These are phyloP conservation scores for Suhomyces choctaworum DNA, from an alignment of 1,139 yeast species.

Conservation along the genomic window DNA sequence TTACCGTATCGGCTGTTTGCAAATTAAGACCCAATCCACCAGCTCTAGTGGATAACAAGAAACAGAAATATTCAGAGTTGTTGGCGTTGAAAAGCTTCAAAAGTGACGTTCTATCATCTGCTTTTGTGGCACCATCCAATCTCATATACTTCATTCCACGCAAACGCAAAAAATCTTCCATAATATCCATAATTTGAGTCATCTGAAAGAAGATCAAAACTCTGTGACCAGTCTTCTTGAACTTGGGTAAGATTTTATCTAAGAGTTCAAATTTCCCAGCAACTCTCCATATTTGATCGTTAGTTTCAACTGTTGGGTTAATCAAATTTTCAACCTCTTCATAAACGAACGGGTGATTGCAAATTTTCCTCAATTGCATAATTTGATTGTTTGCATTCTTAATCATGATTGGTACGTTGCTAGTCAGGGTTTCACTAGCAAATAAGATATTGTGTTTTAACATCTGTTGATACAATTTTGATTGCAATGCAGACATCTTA, in stretches of 20 bases:
- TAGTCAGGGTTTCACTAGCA: constrained; percentile 52
- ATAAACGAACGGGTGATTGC: constrained; percentile 96
- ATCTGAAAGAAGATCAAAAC: constrained; percentile 82
- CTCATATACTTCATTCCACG: constrained; percentile 69
- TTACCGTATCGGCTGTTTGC: constrained; percentile 87
- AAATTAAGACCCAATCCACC: constrained; percentile 86
- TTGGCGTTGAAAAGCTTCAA: constrained; percentile 73
- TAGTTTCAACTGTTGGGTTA: constrained; percentile 71
- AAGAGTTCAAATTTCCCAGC: constrained; percentile 79
- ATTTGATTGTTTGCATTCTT: constrained; percentile 89
- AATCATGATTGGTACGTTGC: constrained; percentile 48
- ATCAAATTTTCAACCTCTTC: constrained; percentile 89
- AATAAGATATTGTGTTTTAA: constrained; percentile 66
- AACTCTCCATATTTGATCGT: constrained; percentile 72
- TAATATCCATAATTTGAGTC: constrained; percentile 87
- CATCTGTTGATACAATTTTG: constrained; percentile 77
- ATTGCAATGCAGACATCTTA: constrained; percentile 87
- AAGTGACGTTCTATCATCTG: constrained; percentile 75
- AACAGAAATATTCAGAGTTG: constrained; percentile 71
- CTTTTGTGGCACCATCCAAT: constrained; percentile 80
- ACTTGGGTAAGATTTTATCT: constrained; percentile 72
- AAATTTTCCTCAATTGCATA: constrained; percentile 94
- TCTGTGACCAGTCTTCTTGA: constrained; percentile 73
- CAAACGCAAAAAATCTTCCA: constrained; percentile 77
- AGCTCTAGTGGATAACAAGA: constrained; percentile 80